Conservation (phyloP, 2,329 filamentous ascomycete genomes). For the Pseudocercospora ulei region DNA sequence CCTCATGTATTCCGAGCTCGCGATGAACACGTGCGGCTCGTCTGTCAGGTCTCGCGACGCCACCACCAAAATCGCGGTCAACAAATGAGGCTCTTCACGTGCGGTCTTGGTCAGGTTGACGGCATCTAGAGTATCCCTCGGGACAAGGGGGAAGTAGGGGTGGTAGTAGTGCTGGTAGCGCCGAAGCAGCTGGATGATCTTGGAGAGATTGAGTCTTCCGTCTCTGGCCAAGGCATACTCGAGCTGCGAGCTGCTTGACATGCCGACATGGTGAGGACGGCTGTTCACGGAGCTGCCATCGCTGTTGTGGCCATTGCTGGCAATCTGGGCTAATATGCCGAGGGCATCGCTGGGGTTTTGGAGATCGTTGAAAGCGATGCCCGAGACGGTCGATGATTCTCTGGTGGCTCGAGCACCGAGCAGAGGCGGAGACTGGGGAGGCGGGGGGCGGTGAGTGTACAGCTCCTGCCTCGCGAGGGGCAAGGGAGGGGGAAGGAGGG, state of each 20-base stretch:
- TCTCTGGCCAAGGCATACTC: slow-evolving; percentile 40
- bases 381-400: slow-evolving; percentile 28
- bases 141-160: slow-evolving; percentile 60
- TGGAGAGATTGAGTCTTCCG: slow-evolving; percentile 38
- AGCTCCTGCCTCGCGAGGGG: neutral
- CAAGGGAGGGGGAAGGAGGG: neutral
- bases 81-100: slow-evolving; percentile 54
- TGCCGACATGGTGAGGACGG: slow-evolving; percentile 2
- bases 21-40: slow-evolving; percentile 53
- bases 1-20: slow-evolving; percentile 61
- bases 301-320: slow-evolving; percentile 31
- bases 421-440: slow-evolving; percentile 10
- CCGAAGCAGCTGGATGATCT: slow-evolving; percentile 45
- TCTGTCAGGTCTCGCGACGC: slow-evolving; percentile 61
- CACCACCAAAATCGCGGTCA: slow-evolving; percentile 61
- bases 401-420: slow-evolving; percentile 19
- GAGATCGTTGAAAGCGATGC: slow-evolving; percentile 37
- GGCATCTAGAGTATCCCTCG: slow-evolving; percentile 50
- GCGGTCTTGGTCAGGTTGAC: slow-evolving; percentile 48
- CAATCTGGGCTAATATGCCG: slow-evolving; percentile 43
- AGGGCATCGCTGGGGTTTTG: slow-evolving; percentile 45
- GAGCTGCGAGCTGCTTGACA: slow-evolving; percentile 23
- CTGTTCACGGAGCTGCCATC: slow-evolving; percentile 4
- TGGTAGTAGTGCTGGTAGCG: slow-evolving; percentile 59
- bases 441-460: neutral